Evolutionary conservation across 2,329 filamentous ascomycete genomes (phyloP), one percentile per base, ranked within the genome.

Genomic region (Fusarium virguliforme): DNA sequence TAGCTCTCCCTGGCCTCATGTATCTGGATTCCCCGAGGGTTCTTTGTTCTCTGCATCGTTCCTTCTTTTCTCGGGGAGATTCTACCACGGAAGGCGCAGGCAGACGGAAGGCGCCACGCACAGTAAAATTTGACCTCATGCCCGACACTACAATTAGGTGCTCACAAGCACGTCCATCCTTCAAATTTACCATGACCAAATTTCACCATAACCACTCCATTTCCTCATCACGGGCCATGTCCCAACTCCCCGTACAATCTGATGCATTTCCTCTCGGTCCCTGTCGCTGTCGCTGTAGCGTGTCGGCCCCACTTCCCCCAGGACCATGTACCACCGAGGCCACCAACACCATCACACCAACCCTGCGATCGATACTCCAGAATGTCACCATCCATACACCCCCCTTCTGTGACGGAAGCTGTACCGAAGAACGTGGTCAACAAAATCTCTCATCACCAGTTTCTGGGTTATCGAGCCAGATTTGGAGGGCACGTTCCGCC

Each of bases 231-330:
- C 43, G 50, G 30, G 26, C 65, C 60, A 55, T 60, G 4, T 30
- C n/a, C 4, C 51, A 72, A 72, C 69, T 72, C 69, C 69, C 69
- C 65, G 68, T 62, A 34, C 8, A 65, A 56, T 40, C 28, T 50
- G 28, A 41, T 34, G 18, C 41, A 24, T 38, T 57, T 32, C 38
- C 43, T 54, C 13, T 13, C 13, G 35, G 48, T 26, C 35, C 22
- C 41, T 56, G 32, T 22, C 6, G 24, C 41, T 56, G 32, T 22
- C 6, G 24, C 38, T 43, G n/a, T 18, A 22, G 30, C 26, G 22
- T 34, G 37, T 32, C 50, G 43, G 69, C 60, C 69, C 66, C 69
- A 70, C 70, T 62, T 61, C 46, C 58, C 70, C 43, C 28, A 26
- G 30, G 18, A 37, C 43, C 57, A 50, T 37, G 41, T 24, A 38